Conservation (phyloP, 331 rosid genomes). For the Phaseolus coccineus region DNA sequence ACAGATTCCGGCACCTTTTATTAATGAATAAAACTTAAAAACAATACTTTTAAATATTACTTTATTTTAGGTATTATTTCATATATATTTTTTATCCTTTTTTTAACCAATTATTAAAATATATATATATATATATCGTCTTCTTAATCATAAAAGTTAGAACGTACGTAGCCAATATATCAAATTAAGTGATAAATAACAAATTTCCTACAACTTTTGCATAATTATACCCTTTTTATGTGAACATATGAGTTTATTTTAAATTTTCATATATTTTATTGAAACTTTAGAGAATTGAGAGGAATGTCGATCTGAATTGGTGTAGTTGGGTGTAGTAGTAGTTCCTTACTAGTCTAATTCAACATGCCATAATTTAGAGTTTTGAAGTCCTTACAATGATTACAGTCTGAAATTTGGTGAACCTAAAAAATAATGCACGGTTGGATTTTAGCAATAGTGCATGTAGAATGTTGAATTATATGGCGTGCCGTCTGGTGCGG, state of each 20-base stretch:
- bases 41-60: too few relatives aligned
- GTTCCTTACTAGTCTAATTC: background rate
- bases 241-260: too few relatives aligned
- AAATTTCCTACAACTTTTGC: background rate
- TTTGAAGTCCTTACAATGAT: background rate
- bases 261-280: too few relatives aligned
- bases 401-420: background rate
- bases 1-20: background rate
- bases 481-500: conserved; percentile 36
- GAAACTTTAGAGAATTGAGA: too few relatives aligned
- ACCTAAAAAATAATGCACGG: conserved; percentile 7
- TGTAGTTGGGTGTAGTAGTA: background rate
- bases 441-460: conserved; percentile 23
- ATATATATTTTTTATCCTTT: too few relatives aligned
- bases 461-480: conserved; percentile 4
- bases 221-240: too few relatives aligned
- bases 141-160: background rate
- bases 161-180: background rate
- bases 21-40: too few relatives aligned
- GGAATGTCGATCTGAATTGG: too few relatives aligned
- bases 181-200: background rate
- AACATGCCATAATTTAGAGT: background rate
- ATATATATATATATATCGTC: too few relatives aligned
- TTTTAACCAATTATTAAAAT: too few relatives aligned
- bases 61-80: too few relatives aligned